Percentiles rank a stretch among this genome's conserved stretches.
Evolutionary conservation across 768 basidiomycete genomes (phyloP).

Genomic region (Lyophyllum atratum): DNA sequence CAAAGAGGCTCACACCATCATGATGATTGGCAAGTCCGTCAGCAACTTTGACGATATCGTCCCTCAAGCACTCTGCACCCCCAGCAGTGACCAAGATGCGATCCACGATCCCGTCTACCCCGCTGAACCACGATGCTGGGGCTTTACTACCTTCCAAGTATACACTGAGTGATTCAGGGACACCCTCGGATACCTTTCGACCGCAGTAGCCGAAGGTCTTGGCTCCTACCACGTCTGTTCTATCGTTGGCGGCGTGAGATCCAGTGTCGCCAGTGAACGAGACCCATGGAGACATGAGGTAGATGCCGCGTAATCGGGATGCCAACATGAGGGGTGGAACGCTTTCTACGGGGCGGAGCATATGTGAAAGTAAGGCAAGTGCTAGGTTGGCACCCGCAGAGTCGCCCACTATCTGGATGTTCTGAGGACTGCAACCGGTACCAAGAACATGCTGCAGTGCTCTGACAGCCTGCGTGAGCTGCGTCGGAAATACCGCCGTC

Average conservation of each 20-base stretch:
- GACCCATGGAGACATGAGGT: conserved; percentile 35
- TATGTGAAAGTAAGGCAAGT: conserved; percentile 27
- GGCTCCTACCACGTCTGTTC: conserved; percentile 17
- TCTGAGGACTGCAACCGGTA: conserved; percentile 22
- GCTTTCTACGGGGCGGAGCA: conserved; percentile 27
- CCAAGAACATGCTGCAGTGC: conserved; percentile 28
- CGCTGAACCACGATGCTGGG: conserved; percentile 32
- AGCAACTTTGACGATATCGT: conserved; percentile 28
- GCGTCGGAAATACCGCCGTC: conserved; percentile 27
- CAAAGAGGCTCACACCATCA: conserved; percentile 13
- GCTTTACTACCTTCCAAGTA: conserved; percentile 32
- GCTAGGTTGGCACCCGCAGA: conserved; percentile 34
- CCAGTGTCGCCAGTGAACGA: conserved; percentile 16
- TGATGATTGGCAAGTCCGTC: conserved; percentile 14
- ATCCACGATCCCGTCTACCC: conserved; percentile 29
- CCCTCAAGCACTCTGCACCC: conserved; percentile 29
- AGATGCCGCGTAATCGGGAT: conserved; percentile 22
- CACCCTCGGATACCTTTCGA: conserved; percentile 5
- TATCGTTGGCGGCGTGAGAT: conserved; percentile 11
- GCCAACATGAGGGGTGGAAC: conserved; percentile 16
- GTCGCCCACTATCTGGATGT: conserved; percentile 31
- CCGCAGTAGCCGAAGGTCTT: conserved; percentile 14
- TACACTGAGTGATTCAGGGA: conserved; percentile 17
- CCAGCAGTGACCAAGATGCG: conserved; percentile 37
- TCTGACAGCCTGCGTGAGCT: conserved; percentile 22